Evolutionary conservation across 177 flowering plant species (phyloP).

Genomic region (Vitis hybrid): DNA sequence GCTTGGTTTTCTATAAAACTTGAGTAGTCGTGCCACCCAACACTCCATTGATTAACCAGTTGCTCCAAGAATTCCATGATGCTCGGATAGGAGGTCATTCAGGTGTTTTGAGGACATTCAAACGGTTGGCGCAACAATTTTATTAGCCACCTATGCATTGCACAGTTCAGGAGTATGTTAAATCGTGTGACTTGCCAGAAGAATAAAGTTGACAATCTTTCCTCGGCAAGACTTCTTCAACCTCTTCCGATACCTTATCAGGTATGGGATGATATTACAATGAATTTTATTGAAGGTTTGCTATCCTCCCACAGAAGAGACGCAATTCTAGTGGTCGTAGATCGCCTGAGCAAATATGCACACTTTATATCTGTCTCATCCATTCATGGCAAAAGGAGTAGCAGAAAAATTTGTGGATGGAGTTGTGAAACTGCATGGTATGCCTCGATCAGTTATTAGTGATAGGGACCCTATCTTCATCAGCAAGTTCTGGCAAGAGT

Average conservation of each 20-base stretch:
- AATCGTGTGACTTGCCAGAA: background rate
- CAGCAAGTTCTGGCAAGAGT: background rate
- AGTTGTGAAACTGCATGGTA: background rate
- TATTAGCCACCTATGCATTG: background rate
- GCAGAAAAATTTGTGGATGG: background rate
- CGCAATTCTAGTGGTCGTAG: constrained; percentile 8
- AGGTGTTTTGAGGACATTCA: background rate
- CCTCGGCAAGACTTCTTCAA: background rate
- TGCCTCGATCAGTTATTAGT: background rate
- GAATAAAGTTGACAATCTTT: background rate
- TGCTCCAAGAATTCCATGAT: too few relatives aligned
- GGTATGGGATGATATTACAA: background rate
- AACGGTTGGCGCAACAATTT: background rate
- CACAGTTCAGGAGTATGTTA: background rate
- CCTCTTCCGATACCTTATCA: background rate
- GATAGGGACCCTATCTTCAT: background rate
- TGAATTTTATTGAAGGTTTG: constrained; percentile 4
- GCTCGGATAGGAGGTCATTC: background rate
- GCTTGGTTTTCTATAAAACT: too few relatives aligned
- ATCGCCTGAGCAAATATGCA: constrained; percentile 10
- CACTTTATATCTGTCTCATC: constrained; percentile 3
- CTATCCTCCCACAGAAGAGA: background rate
- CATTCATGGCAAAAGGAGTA: background rate
- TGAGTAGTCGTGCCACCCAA: too few relatives aligned
- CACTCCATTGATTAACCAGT: too few relatives aligned